phyloP scores from a whole-genome alignment of 2,329 filamentous ascomycete species.

The Monosporascus ibericus region DNA sequence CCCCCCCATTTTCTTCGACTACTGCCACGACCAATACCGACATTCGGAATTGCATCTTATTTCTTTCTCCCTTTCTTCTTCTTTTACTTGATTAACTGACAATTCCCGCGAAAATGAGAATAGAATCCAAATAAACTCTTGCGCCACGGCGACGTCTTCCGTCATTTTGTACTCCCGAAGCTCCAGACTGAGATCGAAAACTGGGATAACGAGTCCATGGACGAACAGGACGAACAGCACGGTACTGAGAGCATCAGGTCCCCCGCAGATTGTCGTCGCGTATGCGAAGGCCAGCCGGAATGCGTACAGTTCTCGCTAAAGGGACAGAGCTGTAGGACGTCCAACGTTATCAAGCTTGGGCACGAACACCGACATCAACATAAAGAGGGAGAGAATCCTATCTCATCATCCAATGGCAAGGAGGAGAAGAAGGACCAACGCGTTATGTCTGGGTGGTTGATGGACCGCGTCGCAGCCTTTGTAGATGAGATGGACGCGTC shows the following conservation, averaged over 20 bases:
- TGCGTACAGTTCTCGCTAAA: conserved; percentile 26
- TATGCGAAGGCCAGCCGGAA: conserved; percentile 17
- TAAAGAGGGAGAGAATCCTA: not conserved
- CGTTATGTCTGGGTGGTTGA: conserved; percentile 25
- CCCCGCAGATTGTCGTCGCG: conserved; percentile 19
- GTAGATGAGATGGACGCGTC: conserved; percentile 18
- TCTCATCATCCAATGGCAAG: not conserved
- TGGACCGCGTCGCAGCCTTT: conserved; percentile 22
- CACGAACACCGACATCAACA: conserved; percentile 6
- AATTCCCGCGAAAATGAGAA: not conserved
- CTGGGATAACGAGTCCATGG: conserved; percentile 27
- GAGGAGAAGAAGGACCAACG: conserved; percentile 3
- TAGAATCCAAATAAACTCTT: conserved; percentile 19
- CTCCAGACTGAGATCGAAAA: conserved; percentile 14
- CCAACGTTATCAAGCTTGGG: conserved; percentile 19
- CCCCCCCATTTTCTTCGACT: not conserved
- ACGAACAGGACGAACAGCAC: conserved; percentile 13
- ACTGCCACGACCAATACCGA: not conserved
- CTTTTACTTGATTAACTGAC: not conserved
- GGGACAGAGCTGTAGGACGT: conserved; percentile 22
- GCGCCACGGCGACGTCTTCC: conserved; percentile 25
- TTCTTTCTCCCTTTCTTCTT: not conserved
- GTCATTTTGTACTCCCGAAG: conserved; percentile 19
- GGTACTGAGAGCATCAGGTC: conserved; percentile 8
- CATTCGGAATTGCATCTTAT: not conserved